A percentile compares a stretch with the other conserved stretches of the same genome.
Evolutionary conservation across 1,284 basidiomycete species (phyloP).

Genomic region (Malassezia sympodialis): DNA sequence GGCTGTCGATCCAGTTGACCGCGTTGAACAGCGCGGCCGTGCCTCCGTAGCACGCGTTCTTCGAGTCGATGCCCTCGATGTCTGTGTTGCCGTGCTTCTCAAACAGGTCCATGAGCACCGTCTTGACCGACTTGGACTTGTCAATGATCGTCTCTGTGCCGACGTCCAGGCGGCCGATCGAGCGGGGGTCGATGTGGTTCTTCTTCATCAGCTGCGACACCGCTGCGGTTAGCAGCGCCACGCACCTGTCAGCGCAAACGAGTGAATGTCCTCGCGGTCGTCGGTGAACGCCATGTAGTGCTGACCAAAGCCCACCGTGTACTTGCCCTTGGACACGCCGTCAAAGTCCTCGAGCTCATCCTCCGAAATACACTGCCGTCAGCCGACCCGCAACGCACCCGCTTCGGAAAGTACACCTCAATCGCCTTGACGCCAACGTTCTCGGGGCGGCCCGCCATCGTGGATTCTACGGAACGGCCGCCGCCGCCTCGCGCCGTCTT

Average conservation of each 20-base stretch:
- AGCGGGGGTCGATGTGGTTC: slow-evolving; percentile 88
- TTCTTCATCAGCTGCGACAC: slow-evolving; percentile 73
- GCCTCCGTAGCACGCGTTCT: slow-evolving; percentile 98
- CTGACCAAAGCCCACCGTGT: slow-evolving; percentile 97
- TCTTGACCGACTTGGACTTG: slow-evolving; percentile 99
- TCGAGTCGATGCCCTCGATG: slow-evolving; percentile 96
- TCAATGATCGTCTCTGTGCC: slow-evolving; percentile 99
- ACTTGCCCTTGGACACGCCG: slow-evolving; percentile 89
- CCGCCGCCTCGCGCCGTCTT: background rate
- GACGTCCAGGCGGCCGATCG: slow-evolving; percentile 92
- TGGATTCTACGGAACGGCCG: background rate
- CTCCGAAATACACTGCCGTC: slow-evolving; percentile 42
- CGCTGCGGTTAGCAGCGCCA: slow-evolving; percentile 31
- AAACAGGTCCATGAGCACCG: slow-evolving; percentile 96
- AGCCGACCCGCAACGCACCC: slow-evolving; percentile 54
- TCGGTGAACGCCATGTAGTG: slow-evolving; percentile 97
- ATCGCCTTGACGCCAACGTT: slow-evolving; percentile 85
- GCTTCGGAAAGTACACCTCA: slow-evolving; percentile 85
- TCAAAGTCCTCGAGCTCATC: slow-evolving; percentile 69
- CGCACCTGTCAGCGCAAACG: slow-evolving; percentile 84
- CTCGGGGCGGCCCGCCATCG: slow-evolving; percentile 57
- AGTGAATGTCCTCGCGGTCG: slow-evolving; percentile 94
- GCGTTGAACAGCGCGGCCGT: slow-evolving; percentile 97
- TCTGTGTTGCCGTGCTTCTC: slow-evolving; percentile 82
- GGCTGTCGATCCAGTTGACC: slow-evolving; percentile 80